A percentile compares a stretch with the other conserved stretches of the same genome.
Evolutionary conservation across 805 yeast species (phyloP).

Genomic region (Saccharomycopsis sp.): DNA sequence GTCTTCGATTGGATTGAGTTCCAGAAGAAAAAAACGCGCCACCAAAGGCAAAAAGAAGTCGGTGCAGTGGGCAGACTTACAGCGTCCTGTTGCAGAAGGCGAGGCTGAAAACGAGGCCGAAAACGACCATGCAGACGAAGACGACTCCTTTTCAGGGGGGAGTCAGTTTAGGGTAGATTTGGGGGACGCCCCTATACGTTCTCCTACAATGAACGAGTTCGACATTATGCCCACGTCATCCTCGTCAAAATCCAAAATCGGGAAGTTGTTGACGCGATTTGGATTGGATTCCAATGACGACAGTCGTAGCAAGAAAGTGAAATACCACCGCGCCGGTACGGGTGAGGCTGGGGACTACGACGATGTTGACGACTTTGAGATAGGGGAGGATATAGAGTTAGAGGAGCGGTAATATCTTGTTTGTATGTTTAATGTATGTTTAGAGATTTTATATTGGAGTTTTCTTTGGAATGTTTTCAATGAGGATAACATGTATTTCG

Average conservation of each 20-base stretch:
- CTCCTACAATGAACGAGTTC: not conserved
- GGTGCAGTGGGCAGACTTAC: constrained; percentile 22
- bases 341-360: not conserved
- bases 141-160: not conserved
- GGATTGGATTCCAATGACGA: constrained; percentile 4
- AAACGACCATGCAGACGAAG: not conserved
- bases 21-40: constrained; percentile 2
- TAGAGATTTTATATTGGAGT: too few species aligned
- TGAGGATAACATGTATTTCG: too few species aligned
- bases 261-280: not conserved
- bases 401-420: not conserved
- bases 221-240: not conserved
- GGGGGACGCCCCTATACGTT: not conserved
- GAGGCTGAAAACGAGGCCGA: not conserved
- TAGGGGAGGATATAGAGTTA: constrained; percentile 4
- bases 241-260: not conserved
- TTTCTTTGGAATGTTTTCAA: too few species aligned
- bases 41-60: constrained; percentile 14
- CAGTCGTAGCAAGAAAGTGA: not conserved
- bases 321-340: constrained; percentile 14
- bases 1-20: not conserved
- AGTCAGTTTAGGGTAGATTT: not conserved
- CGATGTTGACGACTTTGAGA: constrained; percentile 3
- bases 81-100: not conserved
- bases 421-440: not conserved